Base-by-base conservation (phyloP, 345 rosid genomes). In the Euphorbia tirucalli region DNA sequence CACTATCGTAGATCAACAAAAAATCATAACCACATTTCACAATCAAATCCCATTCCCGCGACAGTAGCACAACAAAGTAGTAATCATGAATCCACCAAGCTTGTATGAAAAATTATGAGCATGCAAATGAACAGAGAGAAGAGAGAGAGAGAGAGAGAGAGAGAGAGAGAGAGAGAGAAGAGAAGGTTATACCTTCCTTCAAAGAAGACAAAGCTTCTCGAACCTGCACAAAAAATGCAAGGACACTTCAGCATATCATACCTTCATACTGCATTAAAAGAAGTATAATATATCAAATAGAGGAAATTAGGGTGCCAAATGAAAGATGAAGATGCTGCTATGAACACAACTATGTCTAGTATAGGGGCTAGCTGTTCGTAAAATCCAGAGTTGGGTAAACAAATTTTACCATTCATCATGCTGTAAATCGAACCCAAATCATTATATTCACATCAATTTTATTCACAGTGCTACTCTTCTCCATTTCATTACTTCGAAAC, bases 101-200 rank as follows among this genome's bases (percentile, higher is more conserved):
- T 18, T 19, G 22, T 5, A 50, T 19, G 55, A 28, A 59, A 25
- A 28, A 13, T 11, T 62, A 62, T 14, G 15, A 27, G 18, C 15
- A 58, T 31, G 21, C 11, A 13, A 70, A 39, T 27, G 46, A 31
- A 70, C 0, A 24, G 28, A 52, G n/a, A n/a, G n/a, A n/a, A 71
- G 67, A 16, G 49, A 8, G 32, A 65, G 39, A 13, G 22, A 57
- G 25, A 73, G n/a, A 72, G 46, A 11, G 55, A 79, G n/a, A n/a
- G n/a, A n/a, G n/a, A n/a, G n/a, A 71, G 67, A 16, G 49, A 8
- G 32, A 65, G 39, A 13, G 22, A 57, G 25, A 73, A 72, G 46
- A 11, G 55, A 79, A 62, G n/a, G 27, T 50, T 74, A 22, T 87
- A 93, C 98, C 97, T 15, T 89, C 98, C 72, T 81, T 87, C 22